Evolutionary conservation across 176 grass and related monocot species (phyloP).

Genomic region (Eremochloa ophiuroides): DNA sequence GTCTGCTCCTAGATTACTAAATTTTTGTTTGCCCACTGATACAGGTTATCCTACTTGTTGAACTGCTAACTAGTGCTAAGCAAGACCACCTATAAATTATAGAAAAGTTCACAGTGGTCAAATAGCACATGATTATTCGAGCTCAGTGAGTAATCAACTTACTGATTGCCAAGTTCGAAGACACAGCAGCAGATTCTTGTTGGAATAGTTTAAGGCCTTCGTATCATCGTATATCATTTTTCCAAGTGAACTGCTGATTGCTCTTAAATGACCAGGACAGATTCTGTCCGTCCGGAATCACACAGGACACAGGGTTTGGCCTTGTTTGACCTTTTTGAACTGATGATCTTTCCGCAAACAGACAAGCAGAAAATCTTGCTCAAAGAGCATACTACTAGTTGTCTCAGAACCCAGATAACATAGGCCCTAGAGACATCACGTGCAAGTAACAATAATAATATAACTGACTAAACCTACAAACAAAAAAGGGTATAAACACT

Average conservation of each 20-base stretch:
- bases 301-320: slow-evolving; percentile 25
- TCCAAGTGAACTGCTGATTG: slow-evolving; percentile 14
- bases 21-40: not conserved
- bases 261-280: slow-evolving; percentile 34
- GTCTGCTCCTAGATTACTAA: not conserved
- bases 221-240: slow-evolving; percentile 10
- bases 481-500: not conserved
- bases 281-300: slow-evolving; percentile 22
- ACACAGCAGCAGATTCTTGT: not conserved
- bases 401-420: slow-evolving; percentile 41
- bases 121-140: not conserved
- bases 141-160: not conserved
- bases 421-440: slow-evolving; percentile 20
- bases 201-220: not conserved
- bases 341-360: slow-evolving; percentile 1
- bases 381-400: slow-evolving; percentile 35
- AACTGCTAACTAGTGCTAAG: slow-evolving; percentile 17
- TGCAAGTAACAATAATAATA: not conserved
- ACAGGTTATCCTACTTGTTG: not conserved
- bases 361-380: slow-evolving; percentile 28
- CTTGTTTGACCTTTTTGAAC: slow-evolving; percentile 62
- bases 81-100: not conserved
- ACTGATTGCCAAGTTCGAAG: slow-evolving; percentile 10
- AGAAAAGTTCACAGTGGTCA: slow-evolving; percentile 3
- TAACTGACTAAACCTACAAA: not conserved